A percentile compares a stretch with the other conserved stretches of the same genome.
phyloP scores from a whole-genome alignment of 169 alveolate genomes.

The Amoebophrya sp. region DNA sequence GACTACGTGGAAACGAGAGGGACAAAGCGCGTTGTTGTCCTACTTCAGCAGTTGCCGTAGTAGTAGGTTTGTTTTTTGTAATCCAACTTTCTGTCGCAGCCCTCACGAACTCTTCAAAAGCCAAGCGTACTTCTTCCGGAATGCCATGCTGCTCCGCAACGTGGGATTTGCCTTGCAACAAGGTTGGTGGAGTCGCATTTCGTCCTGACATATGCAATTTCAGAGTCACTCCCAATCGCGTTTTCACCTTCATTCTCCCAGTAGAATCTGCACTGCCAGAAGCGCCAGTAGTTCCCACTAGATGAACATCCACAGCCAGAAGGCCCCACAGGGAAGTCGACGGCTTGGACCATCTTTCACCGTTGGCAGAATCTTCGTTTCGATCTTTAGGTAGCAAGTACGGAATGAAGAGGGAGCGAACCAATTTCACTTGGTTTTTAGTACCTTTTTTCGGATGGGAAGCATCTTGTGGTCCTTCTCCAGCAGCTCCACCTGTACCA shows the following conservation, averaged over 20 bases:
- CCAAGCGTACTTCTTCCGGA: neutral
- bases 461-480: no score
- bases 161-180: neutral
- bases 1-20: no score
- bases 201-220: neutral
- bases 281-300: neutral
- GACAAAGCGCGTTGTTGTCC: no score
- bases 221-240: neutral
- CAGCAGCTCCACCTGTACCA: no score
- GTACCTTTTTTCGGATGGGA: no score
- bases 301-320: neutral
- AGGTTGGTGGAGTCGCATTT: no score
- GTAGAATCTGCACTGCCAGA: neutral
- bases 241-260: neutral
- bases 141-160: neutral
- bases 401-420: neutral
- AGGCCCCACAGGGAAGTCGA: neutral
- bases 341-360: neutral
- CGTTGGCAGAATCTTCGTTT: neutral
- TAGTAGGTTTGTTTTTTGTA: no score
- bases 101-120: no score
- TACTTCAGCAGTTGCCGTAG: no score
- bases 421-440: no score
- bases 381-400: neutral
- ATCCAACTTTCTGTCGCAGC: no score